Conservation (phyloP, 1,284 basidiomycete genomes). For the Pterulicium gracile region DNA sequence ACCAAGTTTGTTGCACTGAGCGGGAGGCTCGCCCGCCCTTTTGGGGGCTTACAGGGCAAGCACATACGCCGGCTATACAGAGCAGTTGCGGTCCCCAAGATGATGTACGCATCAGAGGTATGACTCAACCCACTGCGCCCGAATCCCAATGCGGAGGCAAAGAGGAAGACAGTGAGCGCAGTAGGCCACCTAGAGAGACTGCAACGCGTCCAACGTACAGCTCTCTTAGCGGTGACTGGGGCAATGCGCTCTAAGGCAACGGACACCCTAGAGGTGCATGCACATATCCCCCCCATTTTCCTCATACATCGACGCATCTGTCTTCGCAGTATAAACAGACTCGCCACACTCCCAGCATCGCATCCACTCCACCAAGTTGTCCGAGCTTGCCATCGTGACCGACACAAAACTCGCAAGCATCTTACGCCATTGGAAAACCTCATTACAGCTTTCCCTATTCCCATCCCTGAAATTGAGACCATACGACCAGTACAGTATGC, state of each 20-base stretch:
- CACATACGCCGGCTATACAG: conserved; percentile 15
- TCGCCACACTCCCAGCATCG: conserved; percentile 11
- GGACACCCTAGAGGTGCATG: conserved; percentile 15
- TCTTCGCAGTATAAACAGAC: conserved; percentile 8
- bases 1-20: conserved; percentile 13
- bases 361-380: conserved; percentile 11
- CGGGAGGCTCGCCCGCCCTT: conserved; percentile 12
- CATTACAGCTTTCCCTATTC: conserved; percentile 1
- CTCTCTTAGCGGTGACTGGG: conserved; percentile 14
- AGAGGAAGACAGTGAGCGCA: conserved; percentile 5
- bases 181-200: conserved; percentile 4
- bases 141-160: neutral
- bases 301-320: conserved; percentile 13
- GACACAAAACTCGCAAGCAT: conserved; percentile 7
- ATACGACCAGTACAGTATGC: conserved; percentile 10
- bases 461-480: conserved; percentile 13
- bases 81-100: conserved; percentile 20
- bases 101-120: conserved; percentile 24
- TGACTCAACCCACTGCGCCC: conserved; percentile 19
- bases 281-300: conserved; percentile 13
- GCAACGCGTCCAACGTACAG: conserved; percentile 12
- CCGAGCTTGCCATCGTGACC: neutral
- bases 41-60: conserved; percentile 11
- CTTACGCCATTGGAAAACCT: conserved; percentile 6
- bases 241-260: conserved; percentile 15